A percentile compares a stretch with the other conserved stretches of the same genome.
Evolutionary conservation across 2,329 filamentous ascomycete species (phyloP).

Genomic region (Aspergillus sojae): DNA sequence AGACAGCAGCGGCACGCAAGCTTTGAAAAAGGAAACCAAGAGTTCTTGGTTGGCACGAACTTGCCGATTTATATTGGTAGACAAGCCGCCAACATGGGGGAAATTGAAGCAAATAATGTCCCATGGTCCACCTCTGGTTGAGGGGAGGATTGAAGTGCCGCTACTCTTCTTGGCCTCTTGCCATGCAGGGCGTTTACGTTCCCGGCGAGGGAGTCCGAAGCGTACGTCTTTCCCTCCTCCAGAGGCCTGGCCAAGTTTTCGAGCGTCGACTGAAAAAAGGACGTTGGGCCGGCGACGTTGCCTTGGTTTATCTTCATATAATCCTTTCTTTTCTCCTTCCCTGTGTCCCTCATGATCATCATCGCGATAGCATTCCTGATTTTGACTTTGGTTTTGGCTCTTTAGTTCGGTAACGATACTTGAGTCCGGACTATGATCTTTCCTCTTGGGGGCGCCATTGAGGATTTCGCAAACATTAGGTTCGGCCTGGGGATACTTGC

Average conservation of each 20-base stretch:
- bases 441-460: neutral
- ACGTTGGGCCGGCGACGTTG: slow-evolving; percentile 29
- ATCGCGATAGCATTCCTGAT: neutral
- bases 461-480: slow-evolving; percentile 51
- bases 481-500: slow-evolving; percentile 74
- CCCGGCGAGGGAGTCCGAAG: slow-evolving; percentile 38
- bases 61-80: slow-evolving; percentile 91
- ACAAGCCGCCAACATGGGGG: slow-evolving; percentile 89
- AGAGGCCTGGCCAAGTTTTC: slow-evolving; percentile 40
- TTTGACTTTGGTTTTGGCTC: slow-evolving; percentile 18
- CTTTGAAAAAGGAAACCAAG: slow-evolving; percentile 52
- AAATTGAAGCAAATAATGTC: slow-evolving; percentile 94
- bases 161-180: slow-evolving; percentile 14
- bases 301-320: slow-evolving; percentile 4
- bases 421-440: slow-evolving; percentile 3
- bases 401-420: slow-evolving; percentile 9
- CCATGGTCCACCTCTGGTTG: slow-evolving; percentile 52
- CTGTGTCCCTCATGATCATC: neutral
- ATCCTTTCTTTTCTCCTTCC: neutral
- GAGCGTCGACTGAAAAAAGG: slow-evolving; percentile 48
- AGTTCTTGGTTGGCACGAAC: slow-evolving; percentile 82
- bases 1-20: slow-evolving; percentile 45
- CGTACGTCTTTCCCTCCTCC: slow-evolving; percentile 49
- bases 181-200: slow-evolving; percentile 35
- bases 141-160: neutral